phyloP scores from a whole-genome alignment of 2,329 filamentous ascomycete genomes.

The Aspergillus chevalieri region DNA sequence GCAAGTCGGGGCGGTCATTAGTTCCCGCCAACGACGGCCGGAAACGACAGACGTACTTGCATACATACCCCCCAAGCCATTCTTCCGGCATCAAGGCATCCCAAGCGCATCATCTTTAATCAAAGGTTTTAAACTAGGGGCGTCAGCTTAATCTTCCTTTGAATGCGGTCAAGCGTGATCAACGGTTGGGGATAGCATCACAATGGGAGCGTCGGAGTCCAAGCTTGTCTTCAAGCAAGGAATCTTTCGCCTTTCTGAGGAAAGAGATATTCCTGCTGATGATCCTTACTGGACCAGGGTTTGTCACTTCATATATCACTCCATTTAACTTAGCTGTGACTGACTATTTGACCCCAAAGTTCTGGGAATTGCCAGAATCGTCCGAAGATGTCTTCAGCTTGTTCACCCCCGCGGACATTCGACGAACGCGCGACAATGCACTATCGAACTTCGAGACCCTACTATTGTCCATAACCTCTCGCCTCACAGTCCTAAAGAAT shows the following conservation, averaged over 20 bases:
- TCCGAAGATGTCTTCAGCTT: constrained; percentile 95
- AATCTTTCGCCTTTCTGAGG: constrained; percentile 93
- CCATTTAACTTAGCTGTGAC: constrained; percentile 15
- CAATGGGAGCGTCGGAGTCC: constrained; percentile 96
- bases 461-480: constrained; percentile 73
- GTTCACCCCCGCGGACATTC: constrained; percentile 82
- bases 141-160: not conserved
- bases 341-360: constrained; percentile 49
- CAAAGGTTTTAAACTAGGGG: not conserved
- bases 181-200: constrained; percentile 22
- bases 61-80: no score
- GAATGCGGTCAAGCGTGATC: constrained; percentile 8
- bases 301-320: constrained; percentile 32
- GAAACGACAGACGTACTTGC: no score
- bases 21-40: no score
- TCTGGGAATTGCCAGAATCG: constrained; percentile 95
- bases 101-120: not conserved
- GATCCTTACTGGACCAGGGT: constrained; percentile 92
- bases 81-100: not conserved
- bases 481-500: constrained; percentile 73
- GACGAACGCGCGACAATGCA: constrained; percentile 76
- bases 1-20: no score
- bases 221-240: constrained; percentile 98
- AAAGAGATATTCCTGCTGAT: constrained; percentile 77
- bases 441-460: constrained; percentile 86